Percentiles rank a stretch among this genome's conserved stretches.
Evolutionary conservation across 495 filamentous ascomycete species (phyloP).

Genomic region (Chaetomium fimeti): DNA sequence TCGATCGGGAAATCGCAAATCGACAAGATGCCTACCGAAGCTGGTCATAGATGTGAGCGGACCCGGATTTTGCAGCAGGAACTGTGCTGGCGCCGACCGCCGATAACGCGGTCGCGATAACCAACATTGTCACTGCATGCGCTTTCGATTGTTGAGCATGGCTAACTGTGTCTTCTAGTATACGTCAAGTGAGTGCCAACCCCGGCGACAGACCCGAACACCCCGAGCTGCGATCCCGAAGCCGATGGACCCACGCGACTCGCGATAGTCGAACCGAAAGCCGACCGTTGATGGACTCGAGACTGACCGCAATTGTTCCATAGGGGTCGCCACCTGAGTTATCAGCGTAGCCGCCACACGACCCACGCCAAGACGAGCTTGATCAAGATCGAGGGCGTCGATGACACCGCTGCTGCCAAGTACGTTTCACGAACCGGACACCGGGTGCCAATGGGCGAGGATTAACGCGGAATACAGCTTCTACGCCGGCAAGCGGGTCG

Average conservation of each 20-base stretch:
- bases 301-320: conserved; percentile 36
- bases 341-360: conserved; percentile 83
- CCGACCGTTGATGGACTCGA: conserved; percentile 7
- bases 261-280: neutral
- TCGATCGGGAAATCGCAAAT: conserved; percentile 39
- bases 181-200: conserved; percentile 82
- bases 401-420: conserved; percentile 79
- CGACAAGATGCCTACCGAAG: conserved; percentile 78
- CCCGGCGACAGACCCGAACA: conserved; percentile 28
- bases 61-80: conserved; percentile 15
- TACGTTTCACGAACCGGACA: conserved; percentile 47
- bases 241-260: conserved; percentile 17
- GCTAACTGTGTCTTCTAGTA: conserved; percentile 56
- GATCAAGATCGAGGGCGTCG: conserved; percentile 97
- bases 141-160: conserved; percentile 13
- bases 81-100: conserved; percentile 14
- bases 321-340: conserved; percentile 91
- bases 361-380: conserved; percentile 82
- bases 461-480: conserved; percentile 54
- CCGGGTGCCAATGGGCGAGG: conserved; percentile 20
- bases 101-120: conserved; percentile 13
- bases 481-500: conserved; percentile 93
- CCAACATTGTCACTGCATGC: conserved; percentile 14
- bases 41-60: conserved; percentile 79
- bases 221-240: conserved; percentile 6